phyloP scores from a whole-genome alignment of 2,329 filamentous ascomycete genomes.

The Neospermospora avenae region DNA sequence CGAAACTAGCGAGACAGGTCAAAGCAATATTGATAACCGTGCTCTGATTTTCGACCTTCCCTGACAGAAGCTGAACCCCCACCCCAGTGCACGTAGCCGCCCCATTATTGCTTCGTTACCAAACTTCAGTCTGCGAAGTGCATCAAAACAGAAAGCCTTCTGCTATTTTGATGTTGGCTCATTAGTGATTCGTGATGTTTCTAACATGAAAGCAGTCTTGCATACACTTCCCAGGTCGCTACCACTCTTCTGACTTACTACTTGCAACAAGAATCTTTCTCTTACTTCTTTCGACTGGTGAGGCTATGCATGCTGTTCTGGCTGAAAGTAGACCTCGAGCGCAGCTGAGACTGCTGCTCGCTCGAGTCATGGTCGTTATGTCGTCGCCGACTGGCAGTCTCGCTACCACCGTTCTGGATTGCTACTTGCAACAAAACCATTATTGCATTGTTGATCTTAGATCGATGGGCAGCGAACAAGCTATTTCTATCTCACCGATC shows the following conservation, averaged over 20 bases:
- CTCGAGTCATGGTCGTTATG: neutral
- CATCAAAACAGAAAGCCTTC: neutral
- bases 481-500: neutral
- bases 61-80: neutral
- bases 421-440: neutral
- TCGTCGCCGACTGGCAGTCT: neutral
- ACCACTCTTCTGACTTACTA: constrained; percentile 17
- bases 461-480: neutral
- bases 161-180: no score
- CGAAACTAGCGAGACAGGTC: neutral
- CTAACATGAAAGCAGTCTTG: neutral
- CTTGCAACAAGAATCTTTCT: constrained; percentile 15
- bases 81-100: neutral
- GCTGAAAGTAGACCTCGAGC: neutral
- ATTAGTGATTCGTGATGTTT: neutral
- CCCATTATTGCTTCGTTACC: neutral
- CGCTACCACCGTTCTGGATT: neutral
- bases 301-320: neutral
- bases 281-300: neutral
- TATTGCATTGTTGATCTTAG: neutral
- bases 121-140: neutral
- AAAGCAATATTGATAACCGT: neutral
- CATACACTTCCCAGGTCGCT: constrained; percentile 6
- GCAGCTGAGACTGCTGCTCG: neutral
- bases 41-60: neutral